Conservation (phyloP, 768 basidiomycete genomes). For the Leccinellum luteum region DNA sequence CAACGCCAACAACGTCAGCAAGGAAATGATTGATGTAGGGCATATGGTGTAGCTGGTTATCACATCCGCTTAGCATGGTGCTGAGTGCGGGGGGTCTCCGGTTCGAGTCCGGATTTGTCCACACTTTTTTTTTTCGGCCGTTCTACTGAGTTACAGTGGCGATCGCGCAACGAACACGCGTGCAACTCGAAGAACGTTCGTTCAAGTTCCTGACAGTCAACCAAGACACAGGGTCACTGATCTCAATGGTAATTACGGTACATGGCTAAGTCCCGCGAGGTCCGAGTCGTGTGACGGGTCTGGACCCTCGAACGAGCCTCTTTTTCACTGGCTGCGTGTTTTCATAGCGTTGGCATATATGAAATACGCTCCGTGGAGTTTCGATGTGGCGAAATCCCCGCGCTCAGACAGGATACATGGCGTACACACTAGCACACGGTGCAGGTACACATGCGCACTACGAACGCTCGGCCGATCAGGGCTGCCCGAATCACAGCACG, state of each 20-base stretch:
- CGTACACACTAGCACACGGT: neutral
- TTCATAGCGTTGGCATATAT: neutral
- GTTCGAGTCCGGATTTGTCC: slow-evolving; percentile 42
- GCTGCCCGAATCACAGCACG: neutral
- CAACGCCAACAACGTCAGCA: neutral
- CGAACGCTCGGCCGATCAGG: too few species aligned
- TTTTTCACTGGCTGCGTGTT: neutral
- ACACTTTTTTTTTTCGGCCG: slow-evolving; percentile 19
- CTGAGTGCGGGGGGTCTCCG: slow-evolving; percentile 38
- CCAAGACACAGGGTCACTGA: too few species aligned
- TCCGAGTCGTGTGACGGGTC: neutral
- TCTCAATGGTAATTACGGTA: neutral
- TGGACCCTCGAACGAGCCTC: neutral
- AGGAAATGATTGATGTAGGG: slow-evolving; percentile 4
- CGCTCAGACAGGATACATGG: neutral
- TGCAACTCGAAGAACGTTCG: neutral
- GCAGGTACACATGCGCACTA: too few species aligned
- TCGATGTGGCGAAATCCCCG: neutral
- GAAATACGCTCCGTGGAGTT: neutral
- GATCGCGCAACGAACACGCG: too few species aligned
- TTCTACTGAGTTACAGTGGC: too few species aligned
- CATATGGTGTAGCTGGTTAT: slow-evolving; percentile 42
- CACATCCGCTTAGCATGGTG: slow-evolving; percentile 39
- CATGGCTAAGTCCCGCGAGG: neutral
- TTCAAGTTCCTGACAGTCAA: neutral